phyloP scores from a whole-genome alignment of 2,329 filamentous ascomycete species.

The Exserohilum rostratum region DNA sequence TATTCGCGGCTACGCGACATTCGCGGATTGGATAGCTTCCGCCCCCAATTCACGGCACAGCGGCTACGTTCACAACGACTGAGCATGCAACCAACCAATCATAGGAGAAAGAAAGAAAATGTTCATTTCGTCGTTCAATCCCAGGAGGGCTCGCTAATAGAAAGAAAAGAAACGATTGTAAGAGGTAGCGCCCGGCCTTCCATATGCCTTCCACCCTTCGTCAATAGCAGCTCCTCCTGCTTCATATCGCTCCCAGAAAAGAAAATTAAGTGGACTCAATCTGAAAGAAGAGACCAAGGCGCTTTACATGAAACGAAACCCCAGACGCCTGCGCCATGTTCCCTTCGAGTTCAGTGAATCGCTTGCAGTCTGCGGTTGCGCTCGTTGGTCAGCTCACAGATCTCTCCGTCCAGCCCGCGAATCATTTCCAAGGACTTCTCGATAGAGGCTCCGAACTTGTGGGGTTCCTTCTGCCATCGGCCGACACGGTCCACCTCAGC shows the following conservation, averaged over 20 bases:
- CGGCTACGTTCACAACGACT: conserved; percentile 43
- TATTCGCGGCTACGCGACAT: conserved; percentile 49
- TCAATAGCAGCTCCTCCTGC: conserved; percentile 40
- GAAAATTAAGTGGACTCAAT: conserved; percentile 43
- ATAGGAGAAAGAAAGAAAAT: conserved; percentile 21
- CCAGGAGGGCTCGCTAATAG: conserved; percentile 33
- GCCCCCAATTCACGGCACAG: conserved; percentile 47
- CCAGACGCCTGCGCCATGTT: conserved; percentile 37
- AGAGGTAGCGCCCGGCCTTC: conserved; percentile 45
- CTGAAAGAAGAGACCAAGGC: conserved; percentile 32
- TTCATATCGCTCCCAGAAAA: conserved; percentile 36
- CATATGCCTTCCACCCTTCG: conserved; percentile 33
- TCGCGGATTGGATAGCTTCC: conserved; percentile 49
- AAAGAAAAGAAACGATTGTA: conserved; percentile 45
- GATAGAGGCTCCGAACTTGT: conserved; percentile 63
- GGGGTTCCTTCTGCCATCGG: conserved; percentile 77
- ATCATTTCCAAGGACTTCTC: conserved; percentile 75
- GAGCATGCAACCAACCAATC: conserved; percentile 45
- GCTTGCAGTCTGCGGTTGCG: conserved; percentile 46
- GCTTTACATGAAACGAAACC: conserved; percentile 46
- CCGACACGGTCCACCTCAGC: conserved; percentile 77
- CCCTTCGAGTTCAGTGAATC: conserved; percentile 34
- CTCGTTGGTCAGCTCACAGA: conserved; percentile 68
- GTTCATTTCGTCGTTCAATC: conserved; percentile 43
- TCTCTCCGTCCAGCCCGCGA: conserved; percentile 72